Evolutionary conservation across 331 rosid genomes (phyloP).

Genomic region (Quercus lobata): DNA sequence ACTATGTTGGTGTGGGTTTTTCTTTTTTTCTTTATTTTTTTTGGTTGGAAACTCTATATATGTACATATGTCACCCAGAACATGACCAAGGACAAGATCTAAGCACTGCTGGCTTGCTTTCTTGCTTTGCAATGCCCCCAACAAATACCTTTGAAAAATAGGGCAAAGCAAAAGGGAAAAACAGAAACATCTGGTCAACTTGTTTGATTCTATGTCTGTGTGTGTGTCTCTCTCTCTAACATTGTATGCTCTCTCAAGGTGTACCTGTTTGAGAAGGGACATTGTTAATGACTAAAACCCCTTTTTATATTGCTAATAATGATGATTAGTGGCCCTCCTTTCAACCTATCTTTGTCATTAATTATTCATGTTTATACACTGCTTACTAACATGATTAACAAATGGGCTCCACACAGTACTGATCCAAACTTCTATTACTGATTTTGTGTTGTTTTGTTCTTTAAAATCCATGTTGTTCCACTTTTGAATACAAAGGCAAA

Average conservation of each 20-base stretch:
- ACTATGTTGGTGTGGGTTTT: slow-evolving; percentile 12
- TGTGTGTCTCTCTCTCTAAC: slow-evolving; percentile 25
- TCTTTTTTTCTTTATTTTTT: no score
- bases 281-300: slow-evolving; percentile 20
- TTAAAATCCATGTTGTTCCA: slow-evolving; percentile 7
- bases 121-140: slow-evolving; percentile 47
- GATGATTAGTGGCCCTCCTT: slow-evolving; percentile 35
- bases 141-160: slow-evolving; percentile 26
- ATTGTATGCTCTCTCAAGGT: slow-evolving; percentile 28
- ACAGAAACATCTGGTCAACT: slow-evolving; percentile 57
- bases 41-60: slow-evolving; percentile 28
- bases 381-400: slow-evolving; percentile 36
- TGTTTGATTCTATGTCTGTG: slow-evolving; percentile 48
- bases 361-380: slow-evolving; percentile 31
- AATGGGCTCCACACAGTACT: slow-evolving; percentile 58
- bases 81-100: slow-evolving; percentile 64
- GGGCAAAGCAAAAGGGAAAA: slow-evolving; percentile 28
- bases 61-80: slow-evolving; percentile 74
- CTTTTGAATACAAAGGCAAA: slow-evolving; percentile 9
- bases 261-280: slow-evolving; percentile 12
- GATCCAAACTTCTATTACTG: slow-evolving; percentile 22
- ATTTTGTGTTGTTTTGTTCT: slow-evolving; percentile 18
- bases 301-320: slow-evolving; percentile 32
- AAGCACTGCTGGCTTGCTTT: slow-evolving; percentile 59
- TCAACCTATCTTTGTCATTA: slow-evolving; percentile 29